phyloP scores from a whole-genome alignment of 177 flowering plant species.

The Vitis hybrid region DNA sequence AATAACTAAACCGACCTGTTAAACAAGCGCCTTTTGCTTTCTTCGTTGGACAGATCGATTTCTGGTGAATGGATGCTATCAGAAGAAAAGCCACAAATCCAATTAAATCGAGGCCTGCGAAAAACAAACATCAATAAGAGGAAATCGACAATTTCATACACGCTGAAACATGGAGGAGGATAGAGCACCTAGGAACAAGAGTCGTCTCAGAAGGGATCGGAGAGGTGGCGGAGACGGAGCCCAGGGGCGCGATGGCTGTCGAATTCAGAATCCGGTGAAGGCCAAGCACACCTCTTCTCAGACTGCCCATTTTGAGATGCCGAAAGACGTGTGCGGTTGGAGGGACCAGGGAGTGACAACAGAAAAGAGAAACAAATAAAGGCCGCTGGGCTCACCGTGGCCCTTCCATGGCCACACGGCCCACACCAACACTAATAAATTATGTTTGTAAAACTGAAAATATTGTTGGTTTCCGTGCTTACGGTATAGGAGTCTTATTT shows the following conservation, averaged over 20 bases:
- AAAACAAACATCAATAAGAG: constrained; percentile 1
- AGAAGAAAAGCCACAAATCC: constrained; percentile 32
- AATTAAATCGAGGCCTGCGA: constrained; percentile 27
- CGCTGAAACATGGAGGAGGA: not conserved
- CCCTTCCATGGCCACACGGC: too few species aligned
- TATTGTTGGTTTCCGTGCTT: too few species aligned
- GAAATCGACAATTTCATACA: not conserved
- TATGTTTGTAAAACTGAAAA: too few species aligned
- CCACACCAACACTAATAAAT: too few species aligned
- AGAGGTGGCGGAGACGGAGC: constrained; percentile 4
- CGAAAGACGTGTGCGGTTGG: too few species aligned
- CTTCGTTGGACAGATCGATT: constrained; percentile 71
- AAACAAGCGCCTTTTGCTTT: constrained; percentile 61
- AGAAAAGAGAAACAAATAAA: not conserved
- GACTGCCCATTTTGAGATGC: constrained; percentile 25
- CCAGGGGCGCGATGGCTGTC: constrained; percentile 1
- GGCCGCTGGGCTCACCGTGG: too few species aligned
- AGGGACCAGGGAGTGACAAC: too few species aligned
- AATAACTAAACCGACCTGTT: constrained; percentile 43
- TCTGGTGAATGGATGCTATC: constrained; percentile 15
- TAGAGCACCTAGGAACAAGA: constrained; percentile 14
- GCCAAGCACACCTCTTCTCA: constrained; percentile 26
- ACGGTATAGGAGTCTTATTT: too few species aligned
- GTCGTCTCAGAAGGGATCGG: not conserved
- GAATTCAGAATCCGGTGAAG: constrained; percentile 19